Conservation (phyloP, 2,329 filamentous ascomycete species). For the Ampelomyces quisqualis region DNA sequence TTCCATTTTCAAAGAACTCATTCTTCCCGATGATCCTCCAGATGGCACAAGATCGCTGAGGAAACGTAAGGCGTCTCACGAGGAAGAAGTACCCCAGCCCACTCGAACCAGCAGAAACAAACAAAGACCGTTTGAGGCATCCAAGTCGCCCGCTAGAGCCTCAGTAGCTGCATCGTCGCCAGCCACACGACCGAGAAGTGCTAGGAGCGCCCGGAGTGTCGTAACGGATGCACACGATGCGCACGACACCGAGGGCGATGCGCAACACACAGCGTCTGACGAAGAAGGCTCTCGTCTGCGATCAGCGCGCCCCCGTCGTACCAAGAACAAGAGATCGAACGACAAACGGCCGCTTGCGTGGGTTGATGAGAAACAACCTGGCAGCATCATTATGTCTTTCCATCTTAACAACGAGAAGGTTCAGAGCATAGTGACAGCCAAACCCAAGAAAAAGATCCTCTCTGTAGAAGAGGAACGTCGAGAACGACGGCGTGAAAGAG, state of each 20-base stretch:
- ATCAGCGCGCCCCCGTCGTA: constrained; percentile 37
- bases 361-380: constrained; percentile 37
- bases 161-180: constrained; percentile 36
- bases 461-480: constrained; percentile 36
- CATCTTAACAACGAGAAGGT: constrained; percentile 56
- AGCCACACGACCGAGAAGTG: constrained; percentile 27
- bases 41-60: constrained; percentile 76
- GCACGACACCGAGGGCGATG: constrained; percentile 32
- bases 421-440: constrained; percentile 59
- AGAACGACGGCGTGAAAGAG: constrained; percentile 37
- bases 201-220: constrained; percentile 20
- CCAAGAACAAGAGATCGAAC: constrained; percentile 31
- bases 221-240: constrained; percentile 33
- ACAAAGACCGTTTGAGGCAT: constrained; percentile 41
- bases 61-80: constrained; percentile 80
- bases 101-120: constrained; percentile 46
- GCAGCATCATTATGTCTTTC: constrained; percentile 38
- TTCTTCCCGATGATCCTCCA: constrained; percentile 70
- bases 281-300: constrained; percentile 32
- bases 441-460: constrained; percentile 53
- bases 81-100: constrained; percentile 57
- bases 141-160: constrained; percentile 32
- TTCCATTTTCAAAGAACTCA: constrained; percentile 73
- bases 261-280: constrained; percentile 32
- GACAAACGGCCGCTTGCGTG: constrained; percentile 41